Evolutionary conservation across 805 yeast species (phyloP).

Genomic region (Sugiyamaella lignohabitans): DNA sequence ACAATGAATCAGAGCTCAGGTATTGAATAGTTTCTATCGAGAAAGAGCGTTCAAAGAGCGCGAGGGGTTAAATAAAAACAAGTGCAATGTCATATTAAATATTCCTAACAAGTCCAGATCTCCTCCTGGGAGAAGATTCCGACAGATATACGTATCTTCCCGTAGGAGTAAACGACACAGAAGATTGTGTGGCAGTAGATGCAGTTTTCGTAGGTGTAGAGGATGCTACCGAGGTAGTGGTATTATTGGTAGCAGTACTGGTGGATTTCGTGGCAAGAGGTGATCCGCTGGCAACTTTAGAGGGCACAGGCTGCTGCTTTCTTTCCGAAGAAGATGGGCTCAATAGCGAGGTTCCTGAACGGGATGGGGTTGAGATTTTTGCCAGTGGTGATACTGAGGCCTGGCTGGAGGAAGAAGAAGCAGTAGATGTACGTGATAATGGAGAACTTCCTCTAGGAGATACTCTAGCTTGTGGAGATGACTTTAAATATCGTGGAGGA

Average conservation of each 20-base stretch:
- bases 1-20: too few relatives aligned
- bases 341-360: too few relatives aligned
- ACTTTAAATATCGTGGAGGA: conserved; percentile 21
- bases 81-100: background rate
- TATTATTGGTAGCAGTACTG: background rate
- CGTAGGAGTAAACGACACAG: conserved; percentile 8
- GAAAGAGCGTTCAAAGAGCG: too few relatives aligned
- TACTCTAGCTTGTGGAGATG: conserved; percentile 19
- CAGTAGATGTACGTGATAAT: background rate
- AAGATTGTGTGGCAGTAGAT: background rate
- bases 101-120: background rate
- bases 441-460: conserved; percentile 10
- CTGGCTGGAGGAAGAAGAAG: background rate
- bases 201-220: background rate
- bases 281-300: background rate
- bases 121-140: conserved; percentile 6
- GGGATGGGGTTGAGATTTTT: too few relatives aligned
- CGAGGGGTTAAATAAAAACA: too few relatives aligned
- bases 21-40: too few relatives aligned
- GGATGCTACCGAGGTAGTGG: background rate
- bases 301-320: too few relatives aligned
- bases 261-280: background rate
- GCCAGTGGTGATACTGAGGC: too few relatives aligned
- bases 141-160: conserved; percentile 11
- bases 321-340: too few relatives aligned